phyloP scores from a whole-genome alignment of 768 basidiomycete genomes.

The Botryobasidium botryosum region DNA sequence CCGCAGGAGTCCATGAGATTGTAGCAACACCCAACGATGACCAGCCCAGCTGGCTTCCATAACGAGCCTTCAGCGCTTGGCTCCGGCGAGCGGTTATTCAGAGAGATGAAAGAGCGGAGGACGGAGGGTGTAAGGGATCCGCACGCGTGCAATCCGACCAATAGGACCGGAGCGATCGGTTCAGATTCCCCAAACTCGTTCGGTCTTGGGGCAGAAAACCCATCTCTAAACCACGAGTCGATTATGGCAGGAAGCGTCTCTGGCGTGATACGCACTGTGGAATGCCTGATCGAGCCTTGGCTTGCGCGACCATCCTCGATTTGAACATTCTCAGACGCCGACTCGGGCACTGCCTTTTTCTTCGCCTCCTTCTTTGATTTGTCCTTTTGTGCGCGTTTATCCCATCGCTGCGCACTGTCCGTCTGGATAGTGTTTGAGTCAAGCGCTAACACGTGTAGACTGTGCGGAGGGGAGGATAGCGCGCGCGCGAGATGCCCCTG shows the following conservation, averaged over 20 bases:
- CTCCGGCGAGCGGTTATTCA: not conserved
- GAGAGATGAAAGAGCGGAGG: constrained; percentile 9
- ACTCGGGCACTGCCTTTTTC: not conserved
- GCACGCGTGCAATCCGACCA: constrained; percentile 12
- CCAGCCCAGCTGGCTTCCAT: constrained; percentile 24
- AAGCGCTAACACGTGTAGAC: constrained; percentile 8
- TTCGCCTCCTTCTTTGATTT: not conserved
- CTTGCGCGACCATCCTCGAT: not conserved
- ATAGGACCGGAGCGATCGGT: not conserved
- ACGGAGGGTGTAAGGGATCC: constrained; percentile 12
- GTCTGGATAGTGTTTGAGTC: constrained; percentile 9
- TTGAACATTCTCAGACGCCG: not conserved
- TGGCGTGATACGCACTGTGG: constrained; percentile 5
- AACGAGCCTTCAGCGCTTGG: not conserved
- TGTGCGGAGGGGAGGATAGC: constrained; percentile 7
- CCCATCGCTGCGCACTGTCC: constrained; percentile 8
- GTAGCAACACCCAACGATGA: constrained; percentile 67
- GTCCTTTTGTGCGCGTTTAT: constrained; percentile 5
- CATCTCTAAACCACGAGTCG: constrained; percentile 5
- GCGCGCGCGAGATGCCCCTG: constrained; percentile 12
- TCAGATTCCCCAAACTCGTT: not conserved
- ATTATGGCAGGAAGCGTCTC: constrained; percentile 5
- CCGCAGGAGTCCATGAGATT: constrained; percentile 30
- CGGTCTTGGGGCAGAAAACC: not conserved
- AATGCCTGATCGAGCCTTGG: constrained; percentile 4